Base-by-base conservation (phyloP, 139 green algal genomes). In the Chlorella ohadii region DNA sequence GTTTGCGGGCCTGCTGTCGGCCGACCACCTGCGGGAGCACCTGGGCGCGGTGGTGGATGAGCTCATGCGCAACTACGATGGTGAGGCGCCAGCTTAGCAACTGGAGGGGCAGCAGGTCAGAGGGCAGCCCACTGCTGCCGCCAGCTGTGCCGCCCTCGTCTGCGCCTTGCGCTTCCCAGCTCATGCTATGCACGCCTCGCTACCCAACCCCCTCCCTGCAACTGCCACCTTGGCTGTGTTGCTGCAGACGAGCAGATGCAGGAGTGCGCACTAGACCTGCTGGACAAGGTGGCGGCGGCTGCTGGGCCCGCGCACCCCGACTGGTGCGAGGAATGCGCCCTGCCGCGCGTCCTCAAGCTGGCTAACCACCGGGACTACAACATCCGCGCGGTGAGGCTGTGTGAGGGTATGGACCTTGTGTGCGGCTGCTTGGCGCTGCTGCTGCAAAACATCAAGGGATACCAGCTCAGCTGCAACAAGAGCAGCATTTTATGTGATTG, bases 161-260 rank as follows among this genome's bases (percentile, higher is more conserved):
- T n/a, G n/a, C n/a, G n/a, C n/a, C n/a, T n/a, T n/a, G n/a, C n/a
- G n/a, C n/a, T n/a, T n/a, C n/a, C n/a, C n/a, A n/a, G n/a, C n/a
- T n/a, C n/a, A n/a, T n/a, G n/a, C n/a, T n/a, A n/a, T n/a, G n/a
- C n/a, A n/a, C n/a, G n/a, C n/a, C n/a, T n/a, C n/a, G n/a, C n/a
- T n/a, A n/a, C n/a, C n/a, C n/a, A n/a, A n/a, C n/a, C n/a, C n/a
- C n/a, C n/a, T 28, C 19, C 61, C 23, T n/a, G 23, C 61, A 20
- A 33, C 61, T 67, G 23, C 2, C 61, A 22, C 61, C 23, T 22
- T 22, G n/a, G 22, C 28, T 47, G 27, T 16, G 3, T 39, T 5
- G 23, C 76, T 28, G 76, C 59, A 82, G 79, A 87, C 63, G 85
- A 89, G 68, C 55, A 77, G 33, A 70, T 84, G 80, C 85, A 89